Base-by-base conservation (phyloP, 1,284 basidiomycete species). In the Megacollybia platyphylla region DNA sequence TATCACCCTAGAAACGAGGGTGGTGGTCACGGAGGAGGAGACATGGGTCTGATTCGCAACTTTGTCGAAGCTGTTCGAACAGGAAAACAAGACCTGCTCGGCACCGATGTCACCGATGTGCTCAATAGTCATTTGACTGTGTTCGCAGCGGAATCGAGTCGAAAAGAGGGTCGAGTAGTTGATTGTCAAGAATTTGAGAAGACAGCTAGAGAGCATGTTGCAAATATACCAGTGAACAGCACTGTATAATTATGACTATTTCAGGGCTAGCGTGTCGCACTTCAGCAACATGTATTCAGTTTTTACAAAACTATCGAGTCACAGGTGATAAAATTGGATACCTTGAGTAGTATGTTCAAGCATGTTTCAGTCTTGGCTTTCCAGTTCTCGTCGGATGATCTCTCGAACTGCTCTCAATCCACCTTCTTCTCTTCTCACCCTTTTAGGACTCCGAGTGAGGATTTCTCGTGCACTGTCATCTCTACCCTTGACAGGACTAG, bases 21-120 rank as follows among this genome's bases (percentile, higher is more conserved):
- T 4, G 79, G 82, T 10, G 75, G 76, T 1, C 87, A 90, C 53
- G 87, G 87, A 15, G 87, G 87, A 28, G 88, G 88, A 2, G 88
- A 91, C 55, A 42, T 69, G 3, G 84, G 86, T 1, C 68, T 91
- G 24, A 77, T 83, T 24, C 59, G 67, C 30, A 60, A 80, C 6
- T 91, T 91, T 54, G 67, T 89, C 26, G 61, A 80, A 48, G 87
- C 86, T 0, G 83, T 90, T 30, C 65, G 67, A 40, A 67, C 63
- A 5, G 71, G 71, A 6, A 63, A 69, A 44, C 87, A 89, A 61
- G 60, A 66, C 2, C 48, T 71, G 35, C 68, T 89, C 28, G 81
- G 77, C 32, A 84, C 83, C 8, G 64, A 75, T 52, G 64, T 86
- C 0, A 61, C 65, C 8, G 83, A 88, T 44, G 73, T 87, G 24